These are phyloP conservation scores for Phytophthora capsici DNA, from an alignment of 352 stramenopile species.

Conservation along the genomic window DNA sequence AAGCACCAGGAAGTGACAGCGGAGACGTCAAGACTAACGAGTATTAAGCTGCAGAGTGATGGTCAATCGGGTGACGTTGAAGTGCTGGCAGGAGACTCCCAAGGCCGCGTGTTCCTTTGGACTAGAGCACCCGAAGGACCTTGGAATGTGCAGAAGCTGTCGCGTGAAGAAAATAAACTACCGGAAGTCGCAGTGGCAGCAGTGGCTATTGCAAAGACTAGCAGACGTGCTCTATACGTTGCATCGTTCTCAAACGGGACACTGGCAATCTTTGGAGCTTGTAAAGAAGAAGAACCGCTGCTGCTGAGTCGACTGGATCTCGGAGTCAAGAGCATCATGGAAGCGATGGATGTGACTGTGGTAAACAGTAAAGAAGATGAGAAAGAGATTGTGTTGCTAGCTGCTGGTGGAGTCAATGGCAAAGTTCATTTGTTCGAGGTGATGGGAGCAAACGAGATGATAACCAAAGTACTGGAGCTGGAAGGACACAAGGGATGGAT, in stretches of 20 bases:
- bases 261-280: constrained; percentile 43
- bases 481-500: constrained; percentile 77
- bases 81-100: constrained; percentile 69
- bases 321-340: constrained; percentile 61
- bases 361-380: constrained; percentile 3
- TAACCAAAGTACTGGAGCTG: constrained; percentile 50
- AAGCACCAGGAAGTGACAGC: constrained; percentile 45
- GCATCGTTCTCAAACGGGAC: constrained; percentile 58
- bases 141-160: constrained; percentile 36
- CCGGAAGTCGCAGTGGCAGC: constrained; percentile 48
- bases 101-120: constrained; percentile 72
- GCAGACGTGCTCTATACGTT: constrained; percentile 42
- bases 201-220: constrained; percentile 39
- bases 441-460: background rate
- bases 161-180: constrained; percentile 10
- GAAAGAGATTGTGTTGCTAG: constrained; percentile 52
- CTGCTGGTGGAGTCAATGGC: constrained; percentile 69
- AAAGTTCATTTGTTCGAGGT: constrained; percentile 76
- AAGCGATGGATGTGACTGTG: constrained; percentile 43
- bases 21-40: constrained; percentile 51
- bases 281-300: constrained; percentile 15
- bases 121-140: background rate
- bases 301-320: constrained; percentile 34
- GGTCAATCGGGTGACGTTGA: constrained; percentile 3
- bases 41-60: constrained; percentile 38